Base-by-base conservation (phyloP, 2,329 filamentous ascomycete genomes). In the Arthrobotrys entomopaga region DNA sequence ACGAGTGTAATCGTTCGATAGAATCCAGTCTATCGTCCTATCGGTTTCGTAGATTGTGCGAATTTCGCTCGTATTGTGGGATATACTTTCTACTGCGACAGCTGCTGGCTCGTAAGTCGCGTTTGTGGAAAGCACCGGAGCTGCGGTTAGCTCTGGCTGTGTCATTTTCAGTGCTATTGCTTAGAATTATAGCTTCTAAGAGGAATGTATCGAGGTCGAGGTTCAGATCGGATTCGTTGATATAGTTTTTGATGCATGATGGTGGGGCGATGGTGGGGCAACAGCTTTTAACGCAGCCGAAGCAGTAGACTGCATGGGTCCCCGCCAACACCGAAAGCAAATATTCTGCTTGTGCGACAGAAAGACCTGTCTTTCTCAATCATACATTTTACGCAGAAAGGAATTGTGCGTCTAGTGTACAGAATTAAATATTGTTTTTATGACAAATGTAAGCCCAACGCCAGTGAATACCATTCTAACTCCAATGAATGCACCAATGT, bases 11-110 rank as follows among this genome's bases (percentile, higher is more conserved):
- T 85, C 85, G 49, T 88, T 90, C 3, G 84, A 82, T n/a, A 85
- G 84, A 53, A 99, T 90, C 81, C 97, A 91, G 40, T 83, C 81
- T 56, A 92, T 86, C 0, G 95, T 97, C 66, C 91, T 87, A 71
- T 87, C 85, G 77, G 97, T 90, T 82, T 99, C 95, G 83, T 98
- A 99, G 56, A 91, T 89, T 46, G 88, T 83, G 65, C 84, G 83
- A 29, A 98, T 84, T 79, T 93, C 90, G 79, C 91, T 88, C 77
- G 94, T 88, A 15, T 85, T 84, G 19, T 86, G 79, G 48, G 54
- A 50, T 19, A 38, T 40, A n/a, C 40, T 56, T 52, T 75, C 60
- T 3, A 59, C 48, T 11, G 57, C 50, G 38, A 60, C 43, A 10
- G 64, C 52, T 29, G 71, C 71, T 3, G 65, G 71, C 29, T 75